Base-by-base conservation (phyloP, 2,329 filamentous ascomycete species). In the Teratosphaeria epicoccoides region DNA sequence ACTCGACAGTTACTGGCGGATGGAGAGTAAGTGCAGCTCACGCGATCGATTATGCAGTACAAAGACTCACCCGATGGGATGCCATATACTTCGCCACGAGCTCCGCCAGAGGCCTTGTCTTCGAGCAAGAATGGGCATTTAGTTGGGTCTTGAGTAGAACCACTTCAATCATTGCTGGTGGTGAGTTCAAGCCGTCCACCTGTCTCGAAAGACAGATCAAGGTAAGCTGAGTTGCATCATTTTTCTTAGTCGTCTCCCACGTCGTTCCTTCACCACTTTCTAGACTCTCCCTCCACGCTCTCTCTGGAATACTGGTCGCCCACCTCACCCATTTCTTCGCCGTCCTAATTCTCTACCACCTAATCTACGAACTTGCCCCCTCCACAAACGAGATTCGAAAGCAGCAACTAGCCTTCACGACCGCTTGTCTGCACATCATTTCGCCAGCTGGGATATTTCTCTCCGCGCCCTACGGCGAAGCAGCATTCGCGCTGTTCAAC, bases 401-500 rank as follows among this genome's bases (percentile, higher is more conserved):
- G 45, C 59, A 56, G 56, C 73, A 66, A n/a, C 67, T 85, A 40
- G 78, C 87, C 1, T 82, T 91, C 55, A 65, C 85, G 22, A 77
- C 88, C 7, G 81, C 88, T 2, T 71, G 79, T 14, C 73, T 97
- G 47, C 88, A 97, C 67, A 78, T 95, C 51, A 64, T 97, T 47
- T 93, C 87, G 0, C 91, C 93, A 0, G 93, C 87, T 0, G 91
- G 91, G 0, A 70, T 96, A 2, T 97, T 98, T 65, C 78, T 98
- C 17, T 90, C 85, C 0, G 85, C 90, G 0, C 88, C 91, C 0
- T 95, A 93, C 67, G 78, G 82, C 9, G 93, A 98, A 71, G 82
- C 85, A 56, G 68, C 84, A 0, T 96, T 89, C 68, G 83, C 91
- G 0, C 74, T 87, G 22, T 73, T 95, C 28, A 86, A 85, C 40